Evolutionary conservation across 2,329 filamentous ascomycete species (phyloP).

Genomic region (Davidsoniella australis): DNA sequence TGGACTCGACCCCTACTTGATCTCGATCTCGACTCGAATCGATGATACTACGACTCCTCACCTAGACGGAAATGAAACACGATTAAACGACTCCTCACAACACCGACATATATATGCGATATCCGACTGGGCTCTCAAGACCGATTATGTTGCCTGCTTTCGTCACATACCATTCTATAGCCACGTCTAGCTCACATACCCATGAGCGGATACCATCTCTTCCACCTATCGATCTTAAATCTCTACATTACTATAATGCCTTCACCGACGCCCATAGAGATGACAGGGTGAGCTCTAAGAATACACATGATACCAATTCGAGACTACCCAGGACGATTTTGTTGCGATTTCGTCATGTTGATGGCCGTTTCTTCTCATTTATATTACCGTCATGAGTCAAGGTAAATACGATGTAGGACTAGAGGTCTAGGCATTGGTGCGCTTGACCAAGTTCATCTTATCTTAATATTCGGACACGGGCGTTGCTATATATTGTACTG

Average conservation of each 20-base stretch:
- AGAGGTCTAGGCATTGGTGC: too few species aligned
- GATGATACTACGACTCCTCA: not conserved
- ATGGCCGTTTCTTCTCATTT: too few species aligned
- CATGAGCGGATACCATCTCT: not conserved
- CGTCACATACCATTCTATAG: not conserved
- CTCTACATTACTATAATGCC: slow-evolving; percentile 1
- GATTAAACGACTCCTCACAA: too few species aligned
- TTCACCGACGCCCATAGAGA: not conserved
- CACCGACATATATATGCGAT: not conserved
- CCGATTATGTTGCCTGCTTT: slow-evolving; percentile 4
- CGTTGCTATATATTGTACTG: too few species aligned
- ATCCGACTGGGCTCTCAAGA: slow-evolving; percentile 1
- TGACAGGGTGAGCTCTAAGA: slow-evolving; percentile 1
- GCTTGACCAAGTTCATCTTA: too few species aligned
- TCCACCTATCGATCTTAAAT: slow-evolving; percentile 1
- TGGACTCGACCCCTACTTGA: slow-evolving; percentile 4
- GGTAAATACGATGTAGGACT: too few species aligned
- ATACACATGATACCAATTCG: slow-evolving; percentile 3
- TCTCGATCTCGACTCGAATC: not conserved
- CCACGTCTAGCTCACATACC: not conserved
- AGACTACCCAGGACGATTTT: not conserved
- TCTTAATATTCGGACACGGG: too few species aligned
- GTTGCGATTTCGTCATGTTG: too few species aligned
- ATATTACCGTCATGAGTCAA: too few species aligned
- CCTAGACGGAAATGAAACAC: not conserved